phyloP scores from a whole-genome alignment of 345 rosid species.

The Fremontodendron californicum region DNA sequence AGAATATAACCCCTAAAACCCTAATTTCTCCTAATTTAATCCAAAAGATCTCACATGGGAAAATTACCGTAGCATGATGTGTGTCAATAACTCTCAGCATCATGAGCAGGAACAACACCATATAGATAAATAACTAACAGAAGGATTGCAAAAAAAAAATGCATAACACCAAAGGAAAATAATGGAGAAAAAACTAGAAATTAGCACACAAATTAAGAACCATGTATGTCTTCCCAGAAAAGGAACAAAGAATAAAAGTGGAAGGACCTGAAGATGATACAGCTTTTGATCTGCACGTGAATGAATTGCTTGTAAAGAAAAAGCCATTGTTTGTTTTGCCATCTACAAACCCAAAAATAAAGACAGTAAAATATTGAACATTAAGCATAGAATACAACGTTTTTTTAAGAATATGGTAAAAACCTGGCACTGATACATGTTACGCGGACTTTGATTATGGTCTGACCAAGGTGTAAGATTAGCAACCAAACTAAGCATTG shows the following conservation, averaged over 20 bases:
- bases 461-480: conserved; percentile 99
- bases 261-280: conserved; percentile 83
- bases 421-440: conserved; percentile 99
- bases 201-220: not conserved
- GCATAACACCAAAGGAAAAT: not conserved
- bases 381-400: not conserved
- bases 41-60: not conserved
- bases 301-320: conserved; percentile 75
- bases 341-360: conserved; percentile 41
- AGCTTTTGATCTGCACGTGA: conserved; percentile 93
- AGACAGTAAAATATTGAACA: conserved; percentile 6
- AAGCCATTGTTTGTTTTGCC: conserved; percentile 98
- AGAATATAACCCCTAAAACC: not conserved
- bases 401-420: not conserved
- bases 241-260: not conserved
- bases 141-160: not conserved
- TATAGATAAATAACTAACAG: not conserved
- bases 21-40: not conserved
- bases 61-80: not conserved
- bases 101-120: not conserved
- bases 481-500: conserved; percentile 94
- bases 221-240: not conserved
- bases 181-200: not conserved
- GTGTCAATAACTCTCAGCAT: not conserved
- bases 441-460: conserved; percentile 98